phyloP scores from a whole-genome alignment of 768 basidiomycete species.

The Mycena latifolia region DNA sequence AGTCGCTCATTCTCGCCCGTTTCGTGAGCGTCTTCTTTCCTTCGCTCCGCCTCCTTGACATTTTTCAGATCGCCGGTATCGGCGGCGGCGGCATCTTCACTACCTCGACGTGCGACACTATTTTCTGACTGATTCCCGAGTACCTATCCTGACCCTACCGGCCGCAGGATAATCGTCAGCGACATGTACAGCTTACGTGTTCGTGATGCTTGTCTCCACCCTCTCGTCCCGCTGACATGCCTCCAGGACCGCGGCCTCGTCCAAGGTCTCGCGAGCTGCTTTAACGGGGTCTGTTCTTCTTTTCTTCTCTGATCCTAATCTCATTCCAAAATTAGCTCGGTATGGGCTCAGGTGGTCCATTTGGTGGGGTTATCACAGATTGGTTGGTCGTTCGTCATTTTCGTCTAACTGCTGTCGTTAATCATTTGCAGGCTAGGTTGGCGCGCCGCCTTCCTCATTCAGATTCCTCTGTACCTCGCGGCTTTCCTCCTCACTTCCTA shows the following conservation, averaged over 20 bases:
- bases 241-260: conserved; percentile 75
- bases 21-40: conserved; percentile 66
- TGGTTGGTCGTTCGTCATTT: conserved; percentile 51
- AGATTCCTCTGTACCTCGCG: conserved; percentile 74
- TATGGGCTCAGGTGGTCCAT: conserved; percentile 83
- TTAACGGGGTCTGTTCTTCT: conserved; percentile 71
- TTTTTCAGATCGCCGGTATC: conserved; percentile 71
- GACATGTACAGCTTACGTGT: conserved; percentile 87
- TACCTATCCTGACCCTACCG: not conserved
- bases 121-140: not conserved
- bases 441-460: conserved; percentile 85
- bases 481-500: conserved; percentile 69
- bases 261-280: conserved; percentile 79
- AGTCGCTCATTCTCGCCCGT: conserved; percentile 77
- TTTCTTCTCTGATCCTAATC: not conserved
- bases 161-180: conserved; percentile 74
- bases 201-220: conserved; percentile 35
- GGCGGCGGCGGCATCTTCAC: conserved; percentile 86
- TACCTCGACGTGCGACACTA: conserved; percentile 68
- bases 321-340: conserved; percentile 66
- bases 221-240: conserved; percentile 8
- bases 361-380: conserved; percentile 80
- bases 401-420: not conserved
- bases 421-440: conserved; percentile 70
- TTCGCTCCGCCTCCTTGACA: not conserved